Percentiles rank a stretch among this genome's conserved stretches.
Evolutionary conservation across 1,139 yeast species (phyloP).

Genomic region (Yamadazyma taylorii): DNA sequence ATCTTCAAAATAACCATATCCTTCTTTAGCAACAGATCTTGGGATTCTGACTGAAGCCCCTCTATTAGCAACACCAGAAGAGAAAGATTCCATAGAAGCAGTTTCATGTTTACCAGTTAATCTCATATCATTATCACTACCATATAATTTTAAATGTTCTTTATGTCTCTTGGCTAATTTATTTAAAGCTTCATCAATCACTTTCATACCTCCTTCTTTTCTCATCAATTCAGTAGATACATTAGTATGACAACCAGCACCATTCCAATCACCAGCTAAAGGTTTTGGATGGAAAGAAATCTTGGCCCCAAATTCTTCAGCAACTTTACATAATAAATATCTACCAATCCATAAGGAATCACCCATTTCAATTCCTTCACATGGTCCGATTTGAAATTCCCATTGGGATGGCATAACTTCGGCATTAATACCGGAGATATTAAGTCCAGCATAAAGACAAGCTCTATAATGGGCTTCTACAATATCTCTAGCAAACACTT

Average conservation of each 20-base stretch:
- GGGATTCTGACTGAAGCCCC: constrained; percentile 99
- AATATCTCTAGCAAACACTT: constrained; percentile 96
- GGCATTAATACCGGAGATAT: constrained; percentile 95
- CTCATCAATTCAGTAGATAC: constrained; percentile 94
- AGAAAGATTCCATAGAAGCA: constrained; percentile 86
- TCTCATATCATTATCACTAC: constrained; percentile 92
- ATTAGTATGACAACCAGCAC: constrained; percentile 99
- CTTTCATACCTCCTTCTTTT: constrained; percentile 92
- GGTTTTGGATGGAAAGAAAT: constrained; percentile 99
- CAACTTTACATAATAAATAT: constrained; percentile 88
- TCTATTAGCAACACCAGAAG: constrained; percentile 99
- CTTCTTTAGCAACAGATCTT: constrained; percentile 97
- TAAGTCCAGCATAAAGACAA: constrained; percentile 87
- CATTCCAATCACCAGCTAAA: constrained; percentile 98
- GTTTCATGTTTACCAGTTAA: constrained; percentile 99
- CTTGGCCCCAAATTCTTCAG: constrained; percentile 98
- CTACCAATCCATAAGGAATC: constrained; percentile 97
- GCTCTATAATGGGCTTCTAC: constrained; percentile 99
- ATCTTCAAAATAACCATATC: constrained; percentile 97
- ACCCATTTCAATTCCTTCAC: constrained; percentile 94
- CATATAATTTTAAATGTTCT: constrained; percentile 94
- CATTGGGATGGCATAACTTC: constrained; percentile 99
- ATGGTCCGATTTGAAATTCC: constrained; percentile 99
- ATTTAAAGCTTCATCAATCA: constrained; percentile 87
- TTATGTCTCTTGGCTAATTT: constrained; percentile 94